Evolutionary conservation across 2,329 filamentous ascomycete species (phyloP), one percentile per base, ranked within the genome.

Genomic region (Colletotrichum costaricense): DNA sequence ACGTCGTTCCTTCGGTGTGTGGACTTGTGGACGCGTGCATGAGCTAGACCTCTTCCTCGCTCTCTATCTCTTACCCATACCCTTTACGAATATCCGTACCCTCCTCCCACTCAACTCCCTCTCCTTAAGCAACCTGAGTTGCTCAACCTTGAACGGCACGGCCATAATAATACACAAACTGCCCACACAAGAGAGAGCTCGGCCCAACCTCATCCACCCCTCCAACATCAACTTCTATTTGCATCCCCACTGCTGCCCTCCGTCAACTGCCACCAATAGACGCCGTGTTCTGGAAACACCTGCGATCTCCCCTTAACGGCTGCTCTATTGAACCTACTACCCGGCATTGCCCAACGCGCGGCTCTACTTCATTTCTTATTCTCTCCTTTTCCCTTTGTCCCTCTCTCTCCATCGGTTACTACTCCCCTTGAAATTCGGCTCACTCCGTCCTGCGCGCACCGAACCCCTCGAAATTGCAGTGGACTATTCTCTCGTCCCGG

Each of bases 251-350:
- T 14, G 30, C 59, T 9, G 28, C 38, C 19, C 28, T 24, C 38
- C 52, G 46, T 49, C 64, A 63, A 63, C 59, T 63, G 69, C 69
- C 66, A 64, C 70, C 70, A 73, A 73, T 73, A 65, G 70, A 73
- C 70, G 70, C 70, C 55, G 70, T 73, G 70, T 73, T 73, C 60
- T 65, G 70, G 70, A 73, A 73, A 70, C 70, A 73, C 70, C 66
- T 70, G 70, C 70, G 67, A 73, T 73, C 67, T 73, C 66, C 55
- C 70, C 69, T 72, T 72, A 30, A 72, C 69, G 57, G 35, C 28
- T 46, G 42, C 30, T 60, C 59, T 70, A 64, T 70, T 69, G 54
- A 64, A 12, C 55, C 11, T 49, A 24, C 54, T 3, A 33, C 30
- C n/a, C 66, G 19, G 42, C 59, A 65, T 56, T 24, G 66, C 69